Percentiles rank a stretch among this genome's conserved stretches.
These are phyloP conservation scores for Verticillium albo-atrum DNA, from an alignment of 2,329 filamentous ascomycete species.

Conservation along the genomic window DNA sequence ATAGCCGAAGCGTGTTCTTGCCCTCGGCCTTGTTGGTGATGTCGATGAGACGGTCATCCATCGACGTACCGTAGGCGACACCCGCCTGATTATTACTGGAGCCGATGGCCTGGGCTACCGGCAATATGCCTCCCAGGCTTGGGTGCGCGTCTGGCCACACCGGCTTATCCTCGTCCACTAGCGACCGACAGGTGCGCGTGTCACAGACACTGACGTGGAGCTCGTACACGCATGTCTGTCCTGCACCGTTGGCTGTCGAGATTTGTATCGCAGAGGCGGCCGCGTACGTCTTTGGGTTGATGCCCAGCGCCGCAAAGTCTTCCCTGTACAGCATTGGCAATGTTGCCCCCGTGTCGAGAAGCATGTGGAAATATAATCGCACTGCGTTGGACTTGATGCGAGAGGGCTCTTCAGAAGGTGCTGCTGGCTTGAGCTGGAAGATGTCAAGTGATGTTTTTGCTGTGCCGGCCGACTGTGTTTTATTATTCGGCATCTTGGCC, in stretches of 20 bases:
- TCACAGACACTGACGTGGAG: constrained; percentile 25
- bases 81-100: not conserved
- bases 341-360: constrained; percentile 40
- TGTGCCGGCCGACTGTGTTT: not conserved
- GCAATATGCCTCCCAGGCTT: constrained; percentile 11
- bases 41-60: not conserved
- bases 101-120: constrained; percentile 8
- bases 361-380: constrained; percentile 23
- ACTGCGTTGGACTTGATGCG: constrained; percentile 16
- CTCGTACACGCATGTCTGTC: constrained; percentile 25
- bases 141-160: constrained; percentile 12
- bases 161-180: constrained; percentile 13
- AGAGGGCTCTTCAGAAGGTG: not conserved
- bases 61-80: not conserved
- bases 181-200: constrained; percentile 19
- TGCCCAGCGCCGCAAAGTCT: constrained; percentile 29
- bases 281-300: constrained; percentile 27
- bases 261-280: constrained; percentile 26
- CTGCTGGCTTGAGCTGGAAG: not conserved
- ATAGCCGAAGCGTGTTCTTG: constrained; percentile 24
- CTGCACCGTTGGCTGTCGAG: constrained; percentile 13
- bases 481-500: not conserved
- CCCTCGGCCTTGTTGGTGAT: constrained; percentile 8
- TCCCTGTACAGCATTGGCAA: constrained; percentile 28
- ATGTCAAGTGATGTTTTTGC: not conserved